These are phyloP conservation scores for Myxozyma neglecta DNA, from an alignment of 805 yeast species.

Conservation along the genomic window DNA sequence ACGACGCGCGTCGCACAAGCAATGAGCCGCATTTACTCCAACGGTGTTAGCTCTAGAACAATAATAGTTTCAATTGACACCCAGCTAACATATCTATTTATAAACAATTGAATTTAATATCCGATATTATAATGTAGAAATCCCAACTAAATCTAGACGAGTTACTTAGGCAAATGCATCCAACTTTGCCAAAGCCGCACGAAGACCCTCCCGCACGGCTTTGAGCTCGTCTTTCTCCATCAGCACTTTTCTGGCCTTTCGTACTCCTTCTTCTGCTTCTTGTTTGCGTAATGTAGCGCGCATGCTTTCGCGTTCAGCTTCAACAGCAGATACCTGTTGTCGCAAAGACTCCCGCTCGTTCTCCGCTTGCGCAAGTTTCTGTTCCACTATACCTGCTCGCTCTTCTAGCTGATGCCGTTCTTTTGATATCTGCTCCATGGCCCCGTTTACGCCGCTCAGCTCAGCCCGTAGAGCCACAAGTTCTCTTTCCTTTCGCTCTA, in stretches of 20 bases:
- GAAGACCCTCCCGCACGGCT: slow-evolving; percentile 6
- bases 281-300: slow-evolving; percentile 35
- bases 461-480: slow-evolving; percentile 10
- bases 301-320: slow-evolving; percentile 15
- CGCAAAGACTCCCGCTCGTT: slow-evolving; percentile 33
- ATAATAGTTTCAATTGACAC: background rate
- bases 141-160: background rate
- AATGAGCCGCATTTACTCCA: too few relatives aligned
- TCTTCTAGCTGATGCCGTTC: slow-evolving; percentile 9
- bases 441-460: slow-evolving; percentile 32
- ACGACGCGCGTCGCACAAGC: too few relatives aligned
- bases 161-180: background rate
- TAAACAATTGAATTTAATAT: background rate
- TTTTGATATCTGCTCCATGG: slow-evolving; percentile 36
- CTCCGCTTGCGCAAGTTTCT: slow-evolving; percentile 18
- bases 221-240: slow-evolving; percentile 3
- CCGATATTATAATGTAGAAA: background rate
- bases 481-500: slow-evolving; percentile 38
- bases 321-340: slow-evolving; percentile 36
- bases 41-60: too few relatives aligned
- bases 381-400: slow-evolving; percentile 5
- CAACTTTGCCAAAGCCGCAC: slow-evolving; percentile 6
- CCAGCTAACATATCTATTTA: background rate
- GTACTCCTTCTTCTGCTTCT: slow-evolving; percentile 22
- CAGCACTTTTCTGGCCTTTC: background rate